Percentiles rank a stretch among this genome's conserved stretches.
Conservation (phyloP, 345 rosid species). For the Brassica carinata region DNA sequence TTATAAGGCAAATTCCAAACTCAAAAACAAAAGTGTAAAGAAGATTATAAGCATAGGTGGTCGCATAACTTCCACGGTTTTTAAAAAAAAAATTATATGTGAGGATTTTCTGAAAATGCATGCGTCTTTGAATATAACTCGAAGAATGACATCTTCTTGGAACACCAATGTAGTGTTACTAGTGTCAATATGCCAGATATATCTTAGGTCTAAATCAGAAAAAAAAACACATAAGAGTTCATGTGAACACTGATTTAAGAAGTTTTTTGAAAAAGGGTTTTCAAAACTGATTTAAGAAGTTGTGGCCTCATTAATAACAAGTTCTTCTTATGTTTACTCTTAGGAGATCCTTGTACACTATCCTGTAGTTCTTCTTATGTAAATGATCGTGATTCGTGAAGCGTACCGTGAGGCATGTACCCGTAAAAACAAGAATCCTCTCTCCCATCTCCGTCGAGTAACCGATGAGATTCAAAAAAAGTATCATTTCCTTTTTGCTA, state of each 20-base stretch:
- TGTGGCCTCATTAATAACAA: background rate
- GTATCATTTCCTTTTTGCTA: too few species aligned
- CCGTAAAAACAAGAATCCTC: slow-evolving; percentile 82
- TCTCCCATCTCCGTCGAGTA: slow-evolving; percentile 89
- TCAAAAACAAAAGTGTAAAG: background rate
- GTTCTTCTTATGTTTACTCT: background rate
- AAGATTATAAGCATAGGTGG: background rate
- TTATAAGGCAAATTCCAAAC: background rate
- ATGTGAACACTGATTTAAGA: background rate
- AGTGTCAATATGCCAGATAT: background rate
- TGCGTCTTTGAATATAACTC: background rate
- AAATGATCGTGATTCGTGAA: slow-evolving; percentile 51
- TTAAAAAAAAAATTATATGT: too few species aligned
- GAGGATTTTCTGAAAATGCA: background rate
- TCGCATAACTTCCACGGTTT: background rate
- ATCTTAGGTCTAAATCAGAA: background rate
- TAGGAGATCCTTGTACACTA: background rate
- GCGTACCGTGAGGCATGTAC: slow-evolving; percentile 73
- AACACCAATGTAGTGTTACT: background rate
- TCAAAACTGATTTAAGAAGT: background rate
- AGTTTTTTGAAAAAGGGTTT: background rate
- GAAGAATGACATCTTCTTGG: slow-evolving; percentile 4
- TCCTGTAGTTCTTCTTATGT: slow-evolving; percentile 28
- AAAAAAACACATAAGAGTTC: background rate
- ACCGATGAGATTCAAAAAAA: slow-evolving; percentile 59